These are phyloP conservation scores for Calocybe cyanea DNA, from an alignment of 768 basidiomycete genomes.

Conservation along the genomic window DNA sequence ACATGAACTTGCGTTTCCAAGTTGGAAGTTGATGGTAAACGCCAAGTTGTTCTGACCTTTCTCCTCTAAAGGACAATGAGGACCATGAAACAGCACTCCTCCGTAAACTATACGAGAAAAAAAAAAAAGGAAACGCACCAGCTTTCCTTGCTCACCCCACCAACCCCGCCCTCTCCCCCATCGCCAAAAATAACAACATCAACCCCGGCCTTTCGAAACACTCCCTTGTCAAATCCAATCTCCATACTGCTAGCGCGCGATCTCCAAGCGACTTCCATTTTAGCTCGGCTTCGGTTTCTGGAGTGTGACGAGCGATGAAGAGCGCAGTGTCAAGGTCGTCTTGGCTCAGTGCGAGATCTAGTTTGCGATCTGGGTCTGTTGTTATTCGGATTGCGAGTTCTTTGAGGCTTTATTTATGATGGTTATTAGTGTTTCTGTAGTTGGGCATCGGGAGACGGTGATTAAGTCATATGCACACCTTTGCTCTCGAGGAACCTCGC, in stretches of 20 bases:
- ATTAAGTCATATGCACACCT: too few species aligned
- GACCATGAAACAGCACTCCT: slow-evolving; percentile 2
- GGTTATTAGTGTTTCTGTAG: neutral
- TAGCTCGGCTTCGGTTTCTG: slow-evolving; percentile 65
- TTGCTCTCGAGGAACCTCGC: slow-evolving; percentile 91
- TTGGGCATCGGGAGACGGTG: neutral
- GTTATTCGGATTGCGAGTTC: slow-evolving; percentile 92
- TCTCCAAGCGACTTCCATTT: slow-evolving; percentile 97
- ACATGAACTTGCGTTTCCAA: slow-evolving; percentile 75
- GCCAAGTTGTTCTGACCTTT: slow-evolving; percentile 92
- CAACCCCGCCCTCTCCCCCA: slow-evolving; percentile 75
- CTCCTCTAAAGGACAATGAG: slow-evolving; percentile 36
- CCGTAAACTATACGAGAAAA: slow-evolving; percentile 2
- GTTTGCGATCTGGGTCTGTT: slow-evolving; percentile 92
- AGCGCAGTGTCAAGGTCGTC: slow-evolving; percentile 91
- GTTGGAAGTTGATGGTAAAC: slow-evolving; percentile 83
- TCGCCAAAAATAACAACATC: slow-evolving; percentile 76
- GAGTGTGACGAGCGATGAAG: slow-evolving; percentile 67
- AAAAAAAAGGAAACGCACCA: slow-evolving; percentile 37
- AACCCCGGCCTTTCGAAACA: slow-evolving; percentile 84
- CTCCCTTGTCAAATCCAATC: slow-evolving; percentile 89
- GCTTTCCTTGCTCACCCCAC: slow-evolving; percentile 61
- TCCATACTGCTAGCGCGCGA: slow-evolving; percentile 89
- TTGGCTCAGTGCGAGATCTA: slow-evolving; percentile 85
- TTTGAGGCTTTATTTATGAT: slow-evolving; percentile 61